phyloP scores from a whole-genome alignment of 371 early-diverging fungal genomes.

The Circinella umbellata region DNA sequence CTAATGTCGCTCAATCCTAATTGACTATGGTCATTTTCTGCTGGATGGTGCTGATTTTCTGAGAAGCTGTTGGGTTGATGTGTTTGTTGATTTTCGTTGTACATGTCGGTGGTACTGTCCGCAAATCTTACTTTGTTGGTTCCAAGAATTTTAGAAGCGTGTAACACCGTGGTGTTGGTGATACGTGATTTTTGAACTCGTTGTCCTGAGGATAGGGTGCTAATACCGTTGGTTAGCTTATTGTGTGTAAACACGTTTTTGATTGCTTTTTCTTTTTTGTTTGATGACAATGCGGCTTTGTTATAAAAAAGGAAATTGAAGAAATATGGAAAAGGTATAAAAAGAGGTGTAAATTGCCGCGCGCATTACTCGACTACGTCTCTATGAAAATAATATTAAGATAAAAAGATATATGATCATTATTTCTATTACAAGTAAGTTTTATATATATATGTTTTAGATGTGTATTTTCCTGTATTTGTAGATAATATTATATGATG shows the following conservation, averaged over 20 bases:
- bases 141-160: background rate
- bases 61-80: background rate
- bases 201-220: background rate
- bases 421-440: too few species aligned
- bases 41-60: background rate
- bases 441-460: too few species aligned
- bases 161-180: background rate
- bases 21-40: background rate
- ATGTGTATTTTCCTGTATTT: too few species aligned
- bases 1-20: too few species aligned
- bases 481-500: too few species aligned
- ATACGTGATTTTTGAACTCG: background rate
- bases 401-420: too few species aligned
- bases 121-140: too few species aligned
- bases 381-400: too few species aligned
- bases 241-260: background rate
- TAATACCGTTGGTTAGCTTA: background rate
- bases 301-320: background rate
- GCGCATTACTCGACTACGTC: slow-evolving; percentile 9
- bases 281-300: background rate
- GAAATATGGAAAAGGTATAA: background rate
- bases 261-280: background rate
- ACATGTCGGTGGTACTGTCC: background rate
- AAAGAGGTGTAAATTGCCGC: background rate
- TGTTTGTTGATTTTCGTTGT: background rate